Conservation (phyloP, 352 stramenopile genomes). For the Phytopythium oedochilum region DNA sequence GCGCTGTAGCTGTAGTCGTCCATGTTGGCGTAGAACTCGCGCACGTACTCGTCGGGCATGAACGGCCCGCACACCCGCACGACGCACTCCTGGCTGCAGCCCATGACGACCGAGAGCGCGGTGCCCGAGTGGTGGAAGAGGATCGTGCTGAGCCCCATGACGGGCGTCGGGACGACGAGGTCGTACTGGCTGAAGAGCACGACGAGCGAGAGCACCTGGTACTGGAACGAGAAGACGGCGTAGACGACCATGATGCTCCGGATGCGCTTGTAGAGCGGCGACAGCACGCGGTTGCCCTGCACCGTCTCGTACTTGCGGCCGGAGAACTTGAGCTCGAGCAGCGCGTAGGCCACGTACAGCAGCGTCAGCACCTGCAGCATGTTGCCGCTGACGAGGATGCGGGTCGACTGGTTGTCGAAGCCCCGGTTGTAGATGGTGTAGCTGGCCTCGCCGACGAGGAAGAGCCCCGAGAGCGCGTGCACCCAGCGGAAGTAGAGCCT, state of each 20-base stretch:
- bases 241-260: conserved; percentile 61
- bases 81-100: conserved; percentile 46
- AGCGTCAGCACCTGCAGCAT: conserved; percentile 36
- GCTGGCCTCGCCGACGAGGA: conserved; percentile 25
- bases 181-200: conserved; percentile 32
- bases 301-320: conserved; percentile 52
- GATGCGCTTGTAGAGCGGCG: conserved; percentile 52
- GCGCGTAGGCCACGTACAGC: conserved; percentile 30
- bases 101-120: conserved; percentile 35
- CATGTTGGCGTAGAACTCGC: conserved; percentile 26
- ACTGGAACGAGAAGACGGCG: conserved; percentile 39
- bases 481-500: conserved; percentile 30
- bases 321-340: conserved; percentile 34
- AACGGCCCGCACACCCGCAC: conserved; percentile 28
- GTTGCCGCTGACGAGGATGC: conserved; percentile 36
- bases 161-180: conserved; percentile 18
- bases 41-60: conserved; percentile 39
- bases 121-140: conserved; percentile 45
- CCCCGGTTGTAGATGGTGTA: conserved; percentile 36
- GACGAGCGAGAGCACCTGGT: conserved; percentile 37
- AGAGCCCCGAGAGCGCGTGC: conserved; percentile 25
- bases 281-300: conserved; percentile 32
- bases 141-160: conserved; percentile 31
- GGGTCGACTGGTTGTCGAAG: conserved; percentile 28
- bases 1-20: conserved; percentile 11